Percentiles rank a stretch among this genome's conserved stretches.
These are phyloP conservation scores for Aspergillus pseudonomiae DNA, from an alignment of 2,329 filamentous ascomycete genomes.

Conservation along the genomic window DNA sequence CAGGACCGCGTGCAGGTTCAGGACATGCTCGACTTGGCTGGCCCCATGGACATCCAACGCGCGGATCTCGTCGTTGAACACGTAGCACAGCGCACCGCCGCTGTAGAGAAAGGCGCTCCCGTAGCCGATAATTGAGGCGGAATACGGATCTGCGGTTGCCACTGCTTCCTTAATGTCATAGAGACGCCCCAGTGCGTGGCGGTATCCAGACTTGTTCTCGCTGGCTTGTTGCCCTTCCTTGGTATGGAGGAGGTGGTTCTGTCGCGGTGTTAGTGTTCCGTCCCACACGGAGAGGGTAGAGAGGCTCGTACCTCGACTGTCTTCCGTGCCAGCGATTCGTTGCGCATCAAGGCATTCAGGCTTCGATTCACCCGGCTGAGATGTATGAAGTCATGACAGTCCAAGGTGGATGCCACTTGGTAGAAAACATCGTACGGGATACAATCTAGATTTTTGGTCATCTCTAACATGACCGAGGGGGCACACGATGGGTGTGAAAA, in stretches of 20 bases:
- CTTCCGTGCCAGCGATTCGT: slow-evolving; percentile 61
- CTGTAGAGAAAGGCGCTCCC: slow-evolving; percentile 65
- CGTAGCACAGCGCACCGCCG: slow-evolving; percentile 68
- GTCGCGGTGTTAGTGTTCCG: slow-evolving; percentile 13
- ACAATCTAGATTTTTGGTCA: slow-evolving; percentile 39
- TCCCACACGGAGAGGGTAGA: not conserved
- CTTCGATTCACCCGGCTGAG: slow-evolving; percentile 57
- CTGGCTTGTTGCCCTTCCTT: slow-evolving; percentile 49
- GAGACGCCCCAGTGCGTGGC: slow-evolving; percentile 60
- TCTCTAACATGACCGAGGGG: slow-evolving; percentile 24
- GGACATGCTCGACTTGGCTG: slow-evolving; percentile 55
- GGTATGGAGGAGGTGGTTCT: slow-evolving; percentile 49
- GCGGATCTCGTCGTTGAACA: slow-evolving; percentile 56
- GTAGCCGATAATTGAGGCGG: slow-evolving; percentile 61
- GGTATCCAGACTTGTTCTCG: slow-evolving; percentile 47
- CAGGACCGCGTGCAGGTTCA: slow-evolving; percentile 55
- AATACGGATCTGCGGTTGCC: slow-evolving; percentile 64
- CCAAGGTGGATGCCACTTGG: slow-evolving; percentile 58
- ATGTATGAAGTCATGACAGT: slow-evolving; percentile 61
- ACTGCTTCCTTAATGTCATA: slow-evolving; percentile 65
- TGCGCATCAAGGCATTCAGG: slow-evolving; percentile 55
- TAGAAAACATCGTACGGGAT: slow-evolving; percentile 69
- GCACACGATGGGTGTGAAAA: slow-evolving; percentile 4
- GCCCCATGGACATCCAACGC: slow-evolving; percentile 61
- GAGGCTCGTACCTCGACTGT: slow-evolving; percentile 56